Evolutionary conservation across 2,329 filamentous ascomycete species (phyloP), one percentile per base, ranked within the genome.

Genomic region (Orbilia oligospora): DNA sequence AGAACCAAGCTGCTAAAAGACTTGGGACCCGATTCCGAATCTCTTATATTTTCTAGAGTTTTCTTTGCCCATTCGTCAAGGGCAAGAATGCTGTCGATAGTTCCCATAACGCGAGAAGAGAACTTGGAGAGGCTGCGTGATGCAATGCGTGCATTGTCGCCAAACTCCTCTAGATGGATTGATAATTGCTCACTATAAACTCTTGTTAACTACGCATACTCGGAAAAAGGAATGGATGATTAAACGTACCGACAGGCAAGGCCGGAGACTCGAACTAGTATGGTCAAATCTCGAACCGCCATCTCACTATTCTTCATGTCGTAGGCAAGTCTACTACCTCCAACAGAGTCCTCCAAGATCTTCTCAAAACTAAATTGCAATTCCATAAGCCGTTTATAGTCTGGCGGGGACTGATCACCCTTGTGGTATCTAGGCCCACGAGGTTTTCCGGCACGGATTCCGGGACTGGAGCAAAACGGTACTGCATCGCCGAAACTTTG

Each of bases 271-370:
- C 84, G 87, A 38, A 97, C 91, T 53, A 94, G 87, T 27, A 89
- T 91, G 36, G 91, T 89, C 24, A 96, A 85, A 81, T 94, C 92
- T 48, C 92, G 89, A 41, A 96, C 90, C 0, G 91, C 90, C 1
- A 89, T 87, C 83, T 95, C 92, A 1, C 91, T 90, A 9, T 90
- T 88, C 85, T 93, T 94, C 90, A 96, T 94, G 81, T 93, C 91
- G 81, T 92, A 86, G 0, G 92, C 92, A 2, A 96, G 85, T 0
- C 89, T 89, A 0, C 90, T 89, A 0, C 90, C 89, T 22, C 90
- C 87, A 0, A 89, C 88, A 16, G 89, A 90, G 75, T 90, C 89
- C 80, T 92, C 89, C 3, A 96, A 85, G 0, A 96, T 90, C 72
- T 91, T 89, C 83, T 94, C 92, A 71, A 97, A 93, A 30, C 90